Conservation (phyloP, 495 filamentous ascomycete species). For the Tuber brumale region DNA sequence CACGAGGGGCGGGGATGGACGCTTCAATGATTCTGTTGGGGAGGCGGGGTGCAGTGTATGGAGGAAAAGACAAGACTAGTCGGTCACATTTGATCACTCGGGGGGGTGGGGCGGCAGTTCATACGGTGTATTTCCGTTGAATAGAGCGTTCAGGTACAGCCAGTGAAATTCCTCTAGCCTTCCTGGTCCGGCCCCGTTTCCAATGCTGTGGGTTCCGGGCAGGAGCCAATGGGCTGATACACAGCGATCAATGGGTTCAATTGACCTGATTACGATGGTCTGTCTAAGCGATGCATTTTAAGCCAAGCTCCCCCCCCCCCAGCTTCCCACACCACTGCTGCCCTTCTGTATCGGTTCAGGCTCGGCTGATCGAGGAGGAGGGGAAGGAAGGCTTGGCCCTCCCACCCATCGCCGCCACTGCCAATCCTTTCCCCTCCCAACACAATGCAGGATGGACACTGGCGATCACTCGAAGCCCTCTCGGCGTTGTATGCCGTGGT, state of each 20-base stretch:
- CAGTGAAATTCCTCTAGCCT: neutral
- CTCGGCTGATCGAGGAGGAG: neutral
- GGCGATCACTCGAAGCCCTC: neutral
- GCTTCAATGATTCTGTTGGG: neutral
- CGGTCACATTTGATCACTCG: neutral
- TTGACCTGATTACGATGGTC: neutral
- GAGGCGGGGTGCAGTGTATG: neutral
- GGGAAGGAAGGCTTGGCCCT: constrained; percentile 2
- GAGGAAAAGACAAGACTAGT: neutral
- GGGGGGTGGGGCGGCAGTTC: neutral
- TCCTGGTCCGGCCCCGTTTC: neutral
- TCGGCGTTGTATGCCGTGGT: neutral
- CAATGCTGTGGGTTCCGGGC: neutral
- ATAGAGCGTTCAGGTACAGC: neutral
- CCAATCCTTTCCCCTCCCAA: constrained; percentile 17
- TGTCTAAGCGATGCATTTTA: neutral
- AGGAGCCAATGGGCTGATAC: neutral
- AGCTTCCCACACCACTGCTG: neutral
- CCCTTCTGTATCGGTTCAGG: neutral
- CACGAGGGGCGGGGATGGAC: neutral
- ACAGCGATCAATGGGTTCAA: neutral
- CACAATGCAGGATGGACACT: neutral
- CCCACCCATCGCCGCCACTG: constrained; percentile 22
- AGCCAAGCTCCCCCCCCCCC: neutral
- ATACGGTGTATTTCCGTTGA: neutral